Base-by-base conservation (phyloP, 1,284 basidiomycete genomes). In the Pisolithus thermaeus region DNA sequence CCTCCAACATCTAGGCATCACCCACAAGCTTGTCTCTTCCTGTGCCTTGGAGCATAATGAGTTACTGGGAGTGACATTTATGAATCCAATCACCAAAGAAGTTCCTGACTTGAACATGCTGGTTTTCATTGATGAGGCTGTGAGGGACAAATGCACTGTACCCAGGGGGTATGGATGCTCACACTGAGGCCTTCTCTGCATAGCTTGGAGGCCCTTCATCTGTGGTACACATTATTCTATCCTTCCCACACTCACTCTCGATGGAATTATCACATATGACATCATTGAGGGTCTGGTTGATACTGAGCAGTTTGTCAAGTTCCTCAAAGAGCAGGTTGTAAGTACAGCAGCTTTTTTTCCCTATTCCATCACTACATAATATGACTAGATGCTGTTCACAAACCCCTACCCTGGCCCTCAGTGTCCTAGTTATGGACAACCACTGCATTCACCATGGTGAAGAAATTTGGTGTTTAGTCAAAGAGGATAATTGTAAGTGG, bases 241-340 rank as follows among this genome's bases (percentile, higher is more conserved):
- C 20, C 41, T 68, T 4, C 59, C 61, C 2, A 48, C 54, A 9
- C 53, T 67, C 9, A 61, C 59, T 2, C 43, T 65, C 8, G 59
- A 67, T 56, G 61, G 62, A 9, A 50, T 67, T 20, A 49, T 72
- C 0, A 49, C 61, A 48, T 58, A 66, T 5, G 53, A 71, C 16
- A 64, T 73, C 27, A 37, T 63, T 18, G 45, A 57, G 11, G 52
- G 46, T 3, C 45, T 48, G 2, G 46, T 30, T 49, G 53, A 51
- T 25, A 25, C 47, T 2, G 8, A 16, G 9, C 3, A 1, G 16
- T 58, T 58, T 40, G 1, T 49, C 1, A 4, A 11, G 3, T 57
- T 54, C 25, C 28, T 54, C 4, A 1, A 30, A 5, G 38, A 54
- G 11, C 40, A 46, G 35, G 39, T 57, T 1, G 45, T 57, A 42